phyloP scores from a whole-genome alignment of 2,329 filamentous ascomycete genomes.

The Gaeumannomyces sp. region DNA sequence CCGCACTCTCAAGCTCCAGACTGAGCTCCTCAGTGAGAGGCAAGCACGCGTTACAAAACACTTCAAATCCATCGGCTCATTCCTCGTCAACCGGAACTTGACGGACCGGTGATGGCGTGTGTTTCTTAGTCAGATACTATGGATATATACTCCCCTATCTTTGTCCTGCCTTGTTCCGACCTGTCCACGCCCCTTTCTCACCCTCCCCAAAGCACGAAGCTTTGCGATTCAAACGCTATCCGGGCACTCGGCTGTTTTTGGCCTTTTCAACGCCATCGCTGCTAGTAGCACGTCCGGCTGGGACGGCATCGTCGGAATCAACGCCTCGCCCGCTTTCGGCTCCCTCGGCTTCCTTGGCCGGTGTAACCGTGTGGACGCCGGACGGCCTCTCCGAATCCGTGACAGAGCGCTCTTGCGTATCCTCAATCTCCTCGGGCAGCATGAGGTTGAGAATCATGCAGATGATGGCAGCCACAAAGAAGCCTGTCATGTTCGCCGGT shows the following conservation, averaged over 20 bases:
- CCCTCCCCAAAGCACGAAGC: background rate
- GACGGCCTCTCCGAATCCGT: constrained; percentile 8
- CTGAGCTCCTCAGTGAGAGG: background rate
- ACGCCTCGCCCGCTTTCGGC: constrained; percentile 3
- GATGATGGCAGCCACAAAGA: constrained; percentile 67
- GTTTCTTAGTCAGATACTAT: background rate
- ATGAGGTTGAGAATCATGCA: constrained; percentile 67
- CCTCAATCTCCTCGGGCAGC: constrained; percentile 70
- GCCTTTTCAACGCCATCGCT: background rate
- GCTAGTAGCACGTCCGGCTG: background rate
- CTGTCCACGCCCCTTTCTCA: background rate
- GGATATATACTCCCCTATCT: background rate
- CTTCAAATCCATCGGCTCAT: background rate
- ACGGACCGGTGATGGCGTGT: background rate
- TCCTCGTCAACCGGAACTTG: background rate
- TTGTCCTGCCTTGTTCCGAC: background rate
- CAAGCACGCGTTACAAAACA: background rate
- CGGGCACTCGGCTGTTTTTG: background rate
- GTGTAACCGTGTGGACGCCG: constrained; percentile 6
- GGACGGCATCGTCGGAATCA: background rate
- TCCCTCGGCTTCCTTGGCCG: background rate
- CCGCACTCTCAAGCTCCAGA: background rate
- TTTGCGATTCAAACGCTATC: background rate
- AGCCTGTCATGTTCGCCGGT: constrained; percentile 47
- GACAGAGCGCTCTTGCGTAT: constrained; percentile 40